Base-by-base conservation (phyloP, 2,329 filamentous ascomycete genomes). In the Amphichorda felina region DNA sequence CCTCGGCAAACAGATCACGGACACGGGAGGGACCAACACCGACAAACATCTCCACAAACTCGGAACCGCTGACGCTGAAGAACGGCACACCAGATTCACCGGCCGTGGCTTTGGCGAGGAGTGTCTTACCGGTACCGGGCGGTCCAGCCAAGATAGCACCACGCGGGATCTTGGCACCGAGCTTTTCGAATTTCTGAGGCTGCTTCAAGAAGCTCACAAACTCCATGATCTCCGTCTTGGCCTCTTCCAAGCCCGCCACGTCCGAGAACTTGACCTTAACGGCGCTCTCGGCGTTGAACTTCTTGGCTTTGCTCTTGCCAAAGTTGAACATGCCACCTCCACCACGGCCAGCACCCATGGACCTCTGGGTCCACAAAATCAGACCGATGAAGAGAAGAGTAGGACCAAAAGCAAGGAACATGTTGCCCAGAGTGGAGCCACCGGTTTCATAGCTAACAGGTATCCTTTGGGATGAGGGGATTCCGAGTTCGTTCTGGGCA, bases 31-130 rank as follows among this genome's bases (percentile, higher is more conserved):
- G 85, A 59, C 91, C 91, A 40, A 98, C 91, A 75, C 91, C 91
- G 35, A 98, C 91, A 55, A 98, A 98, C 89, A 98, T 98, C 63
- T 98, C 91, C 22, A 98, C 89, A 54, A 98, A 98, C 57, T 98
- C 91, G 33, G 91, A 98, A 54, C 91, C 91, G 57, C 87, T 95
- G 49, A 98, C 91, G 51, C 85, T 94, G 72, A 88, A 98, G 71
- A 98, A 98, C 1, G 91, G 91, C 22, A 98, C 91, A 30, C 83
- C 82, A 18, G 91, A 95, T 64, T 98, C 91, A 55, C 91, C 91
- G 34, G 91, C 91, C 8, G 91, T 98, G 11, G 91, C 91, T 66
- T 98, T 98, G 43, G 91, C 91, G 31, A 98, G 75, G 41, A 98
- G 66, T 3, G 91, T 98, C 67, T 98, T 98, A 78, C 91, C 91